These are phyloP conservation scores for Talinum fruticosum DNA, from an alignment of 148 eudicot genomes.

Conservation along the genomic window DNA sequence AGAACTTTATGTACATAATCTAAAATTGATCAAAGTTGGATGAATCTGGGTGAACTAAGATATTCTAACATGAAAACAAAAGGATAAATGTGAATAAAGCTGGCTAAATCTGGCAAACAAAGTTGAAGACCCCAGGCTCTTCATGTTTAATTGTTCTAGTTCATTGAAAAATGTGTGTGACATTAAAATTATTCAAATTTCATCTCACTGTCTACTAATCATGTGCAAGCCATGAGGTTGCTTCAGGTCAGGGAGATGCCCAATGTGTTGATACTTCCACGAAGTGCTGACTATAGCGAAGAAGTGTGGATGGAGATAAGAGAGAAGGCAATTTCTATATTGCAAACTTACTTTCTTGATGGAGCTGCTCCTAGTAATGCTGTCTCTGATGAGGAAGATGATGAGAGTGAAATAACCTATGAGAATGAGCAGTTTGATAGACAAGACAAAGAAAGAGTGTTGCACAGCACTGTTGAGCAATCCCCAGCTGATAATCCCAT, in stretches of 20 bases:
- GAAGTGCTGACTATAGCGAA: conserved; percentile 98
- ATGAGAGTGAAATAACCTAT: conserved; percentile 61
- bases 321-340: conserved; percentile 82
- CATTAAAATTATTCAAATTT: background rate
- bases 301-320: conserved; percentile 99
- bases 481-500: conserved; percentile 37
- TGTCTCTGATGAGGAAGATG: conserved; percentile 83
- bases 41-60: background rate
- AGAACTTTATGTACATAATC: background rate
- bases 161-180: background rate
- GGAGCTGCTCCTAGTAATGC: conserved; percentile 66
- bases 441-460: conserved; percentile 42
- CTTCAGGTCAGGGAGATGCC: conserved; percentile 96
- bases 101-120: background rate
- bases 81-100: background rate
- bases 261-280: conserved; percentile 96
- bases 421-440: conserved; percentile 47
- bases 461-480: conserved; percentile 52
- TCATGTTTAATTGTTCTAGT: background rate
- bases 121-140: background rate
- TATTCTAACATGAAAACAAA: background rate
- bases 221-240: conserved; percentile 15
- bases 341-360: conserved; percentile 77
- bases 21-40: background rate
- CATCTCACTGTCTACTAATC: background rate